Conservation (phyloP, 2,329 filamentous ascomycete genomes). For the Penicillium italicum region DNA sequence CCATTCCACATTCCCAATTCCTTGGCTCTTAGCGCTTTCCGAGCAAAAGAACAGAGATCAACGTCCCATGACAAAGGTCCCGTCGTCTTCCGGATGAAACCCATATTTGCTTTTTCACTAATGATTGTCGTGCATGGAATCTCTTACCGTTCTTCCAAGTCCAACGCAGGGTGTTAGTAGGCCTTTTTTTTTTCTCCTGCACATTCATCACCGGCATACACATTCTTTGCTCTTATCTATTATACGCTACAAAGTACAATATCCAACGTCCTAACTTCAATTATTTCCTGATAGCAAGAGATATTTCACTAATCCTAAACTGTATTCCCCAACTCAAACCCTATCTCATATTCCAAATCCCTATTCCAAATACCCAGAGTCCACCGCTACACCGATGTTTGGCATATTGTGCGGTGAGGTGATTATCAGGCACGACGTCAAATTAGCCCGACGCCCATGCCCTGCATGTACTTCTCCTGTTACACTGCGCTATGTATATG, state of each 20-base stretch:
- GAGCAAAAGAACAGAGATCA: background rate
- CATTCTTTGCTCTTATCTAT: background rate
- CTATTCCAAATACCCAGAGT: background rate
- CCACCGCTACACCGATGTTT: conserved; percentile 2
- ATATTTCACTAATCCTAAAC: background rate
- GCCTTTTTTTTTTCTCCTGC: background rate
- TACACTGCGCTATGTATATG: conserved; percentile 8
- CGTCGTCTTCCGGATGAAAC: background rate
- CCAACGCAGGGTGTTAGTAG: background rate
- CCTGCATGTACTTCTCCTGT: background rate
- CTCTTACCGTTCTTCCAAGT: background rate
- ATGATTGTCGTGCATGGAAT: conserved; percentile 5
- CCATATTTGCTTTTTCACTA: background rate
- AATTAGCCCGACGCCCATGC: conserved; percentile 3
- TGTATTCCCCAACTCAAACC: background rate
- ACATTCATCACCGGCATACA: background rate
- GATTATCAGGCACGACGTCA: background rate
- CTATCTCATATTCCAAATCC: background rate
- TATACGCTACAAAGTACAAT: background rate
- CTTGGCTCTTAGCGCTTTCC: no score
- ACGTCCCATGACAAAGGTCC: background rate
- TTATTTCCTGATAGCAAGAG: background rate
- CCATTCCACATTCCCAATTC: background rate
- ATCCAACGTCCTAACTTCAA: background rate
- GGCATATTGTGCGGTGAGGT: conserved; percentile 2